Conservation (phyloP, 2,329 filamentous ascomycete species). For the Fonsecaea multimorphosa region DNA sequence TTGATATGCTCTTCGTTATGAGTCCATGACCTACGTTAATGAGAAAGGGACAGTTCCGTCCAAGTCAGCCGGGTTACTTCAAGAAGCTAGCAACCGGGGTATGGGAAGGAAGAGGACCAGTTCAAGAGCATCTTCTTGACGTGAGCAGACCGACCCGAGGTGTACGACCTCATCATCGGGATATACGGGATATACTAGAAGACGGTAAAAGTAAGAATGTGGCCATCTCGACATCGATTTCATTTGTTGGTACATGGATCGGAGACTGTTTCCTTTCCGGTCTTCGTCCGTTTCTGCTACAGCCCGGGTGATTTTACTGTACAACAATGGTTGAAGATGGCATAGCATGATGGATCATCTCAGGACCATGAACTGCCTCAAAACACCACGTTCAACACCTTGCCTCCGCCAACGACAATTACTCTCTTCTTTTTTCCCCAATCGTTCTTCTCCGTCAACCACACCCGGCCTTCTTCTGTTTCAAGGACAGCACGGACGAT, state of each 20-base stretch:
- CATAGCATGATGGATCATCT: neutral
- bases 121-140: neutral
- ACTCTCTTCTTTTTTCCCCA: slow-evolving; percentile 65
- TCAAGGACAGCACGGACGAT: slow-evolving; percentile 66
- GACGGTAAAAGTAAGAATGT: neutral
- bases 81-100: too few relatives aligned
- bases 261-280: neutral
- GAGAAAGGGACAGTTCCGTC: too few relatives aligned
- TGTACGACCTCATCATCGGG: too few relatives aligned
- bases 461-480: slow-evolving; percentile 65
- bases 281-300: too few relatives aligned
- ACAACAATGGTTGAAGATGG: neutral
- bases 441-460: slow-evolving; percentile 58
- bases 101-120: too few relatives aligned
- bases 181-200: too few relatives aligned
- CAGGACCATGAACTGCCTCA: slow-evolving; percentile 37
- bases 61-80: too few relatives aligned
- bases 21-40: too few relatives aligned
- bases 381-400: slow-evolving; percentile 75
- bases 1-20: too few relatives aligned
- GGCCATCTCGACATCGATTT: neutral
- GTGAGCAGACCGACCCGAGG: neutral
- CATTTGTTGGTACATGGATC: neutral
- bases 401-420: slow-evolving; percentile 70
- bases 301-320: neutral